These are phyloP conservation scores for Auricularia cornea DNA, from an alignment of 768 basidiomycete species.

Conservation along the genomic window DNA sequence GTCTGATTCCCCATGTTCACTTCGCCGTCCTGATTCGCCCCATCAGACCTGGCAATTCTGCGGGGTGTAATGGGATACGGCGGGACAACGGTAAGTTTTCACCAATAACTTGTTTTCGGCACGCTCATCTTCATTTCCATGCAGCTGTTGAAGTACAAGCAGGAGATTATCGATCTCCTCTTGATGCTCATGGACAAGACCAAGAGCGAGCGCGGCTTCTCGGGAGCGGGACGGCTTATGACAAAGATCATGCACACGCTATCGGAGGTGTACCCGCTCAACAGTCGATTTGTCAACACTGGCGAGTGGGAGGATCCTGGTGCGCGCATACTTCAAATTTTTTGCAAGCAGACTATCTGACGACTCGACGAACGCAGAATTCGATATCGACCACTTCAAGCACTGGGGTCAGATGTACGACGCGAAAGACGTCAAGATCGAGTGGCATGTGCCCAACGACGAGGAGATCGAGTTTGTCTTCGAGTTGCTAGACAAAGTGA, in stretches of 20 bases:
- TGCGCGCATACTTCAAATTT: constrained; percentile 25
- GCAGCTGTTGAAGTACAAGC: constrained; percentile 63
- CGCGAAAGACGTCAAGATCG: constrained; percentile 67
- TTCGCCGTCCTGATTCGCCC: background rate
- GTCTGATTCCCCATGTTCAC: constrained; percentile 17
- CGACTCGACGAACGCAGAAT: constrained; percentile 37
- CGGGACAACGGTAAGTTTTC: constrained; percentile 44
- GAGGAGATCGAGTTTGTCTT: constrained; percentile 75
- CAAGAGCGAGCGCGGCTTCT: constrained; percentile 84
- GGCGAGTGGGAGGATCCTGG: constrained; percentile 73
- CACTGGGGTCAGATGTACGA: constrained; percentile 80
- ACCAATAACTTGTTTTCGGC: background rate
- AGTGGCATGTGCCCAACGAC: constrained; percentile 75
- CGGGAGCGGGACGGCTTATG: constrained; percentile 67
- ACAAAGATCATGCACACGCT: constrained; percentile 68
- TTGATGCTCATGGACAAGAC: constrained; percentile 65
- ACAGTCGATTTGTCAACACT: constrained; percentile 72
- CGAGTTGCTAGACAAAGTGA: constrained; percentile 65
- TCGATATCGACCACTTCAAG: constrained; percentile 51
- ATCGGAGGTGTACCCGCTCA: constrained; percentile 65
- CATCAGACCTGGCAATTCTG: constrained; percentile 67
- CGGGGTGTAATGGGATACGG: constrained; percentile 76
- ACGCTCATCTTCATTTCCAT: background rate
- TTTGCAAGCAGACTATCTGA: constrained; percentile 10
- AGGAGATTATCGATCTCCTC: constrained; percentile 55